Conservation (phyloP, 306 rosid species). For the Lathyrus tuberosus region DNA sequence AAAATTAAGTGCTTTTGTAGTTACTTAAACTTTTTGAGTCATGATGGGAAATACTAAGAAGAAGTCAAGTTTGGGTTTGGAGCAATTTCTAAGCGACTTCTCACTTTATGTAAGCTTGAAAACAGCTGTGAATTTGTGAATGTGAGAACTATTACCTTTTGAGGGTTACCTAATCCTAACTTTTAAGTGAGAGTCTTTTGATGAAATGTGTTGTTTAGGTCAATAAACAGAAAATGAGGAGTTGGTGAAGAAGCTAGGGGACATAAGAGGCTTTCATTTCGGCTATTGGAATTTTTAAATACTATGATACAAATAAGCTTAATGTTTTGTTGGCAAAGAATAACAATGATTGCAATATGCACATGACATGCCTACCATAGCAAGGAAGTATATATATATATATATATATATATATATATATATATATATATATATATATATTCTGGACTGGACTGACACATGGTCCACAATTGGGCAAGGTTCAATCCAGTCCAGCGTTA, state of each 20-base stretch:
- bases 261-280: slow-evolving; percentile 21
- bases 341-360: slow-evolving; percentile 43
- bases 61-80: slow-evolving; percentile 35
- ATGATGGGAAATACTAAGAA: background rate
- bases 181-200: background rate
- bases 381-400: background rate
- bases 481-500: too few species aligned
- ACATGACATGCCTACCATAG: slow-evolving; percentile 38
- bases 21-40: slow-evolving; percentile 13
- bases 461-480: too few species aligned
- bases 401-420: too few species aligned
- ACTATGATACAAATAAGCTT: background rate
- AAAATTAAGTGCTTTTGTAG: background rate
- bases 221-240: slow-evolving; percentile 13
- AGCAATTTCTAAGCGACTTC: slow-evolving; percentile 1
- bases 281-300: background rate
- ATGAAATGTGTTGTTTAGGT: background rate
- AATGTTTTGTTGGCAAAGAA: slow-evolving; percentile 34
- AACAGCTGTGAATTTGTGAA: too few species aligned
- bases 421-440: too few species aligned
- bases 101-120: background rate
- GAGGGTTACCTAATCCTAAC: background rate
- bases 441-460: too few species aligned
- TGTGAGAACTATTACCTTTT: too few species aligned
- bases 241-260: slow-evolving; percentile 28